These are phyloP conservation scores for Discostella stelligeroides DNA, from an alignment of 108 stramenopile species.

Conservation along the genomic window DNA sequence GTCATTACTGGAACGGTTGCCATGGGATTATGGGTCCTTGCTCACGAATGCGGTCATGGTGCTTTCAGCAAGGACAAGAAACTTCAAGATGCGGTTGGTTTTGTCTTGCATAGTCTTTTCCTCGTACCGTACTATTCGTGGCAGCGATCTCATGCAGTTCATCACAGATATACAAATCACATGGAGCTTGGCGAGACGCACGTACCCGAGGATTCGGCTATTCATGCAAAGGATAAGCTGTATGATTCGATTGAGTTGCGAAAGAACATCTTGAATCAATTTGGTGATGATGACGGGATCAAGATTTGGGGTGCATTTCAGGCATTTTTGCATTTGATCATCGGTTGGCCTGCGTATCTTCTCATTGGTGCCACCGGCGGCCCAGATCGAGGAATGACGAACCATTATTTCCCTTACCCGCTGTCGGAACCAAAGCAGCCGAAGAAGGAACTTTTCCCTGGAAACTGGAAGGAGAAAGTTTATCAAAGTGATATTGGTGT, in stretches of 20 bases:
- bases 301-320: slow-evolving; percentile 71
- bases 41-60: slow-evolving; percentile 98
- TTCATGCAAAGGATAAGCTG: slow-evolving; percentile 24
- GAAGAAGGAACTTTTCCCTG: slow-evolving; percentile 87
- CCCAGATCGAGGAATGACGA: slow-evolving; percentile 73
- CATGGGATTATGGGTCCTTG: slow-evolving; percentile 97
- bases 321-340: slow-evolving; percentile 73
- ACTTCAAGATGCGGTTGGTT: slow-evolving; percentile 94
- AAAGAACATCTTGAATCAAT: slow-evolving; percentile 45
- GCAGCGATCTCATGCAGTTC: slow-evolving; percentile 94
- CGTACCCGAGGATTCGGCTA: slow-evolving; percentile 61
- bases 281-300: slow-evolving; percentile 67
- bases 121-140: slow-evolving; percentile 97
- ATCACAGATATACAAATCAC: slow-evolving; percentile 96
- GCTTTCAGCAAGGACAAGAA: slow-evolving; percentile 89
- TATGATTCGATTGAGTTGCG: slow-evolving; percentile 54
- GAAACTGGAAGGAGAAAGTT: slow-evolving; percentile 91
- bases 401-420: slow-evolving; percentile 74
- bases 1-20: slow-evolving; percentile 86
- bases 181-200: slow-evolving; percentile 96
- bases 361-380: slow-evolving; percentile 86
- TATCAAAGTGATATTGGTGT: slow-evolving; percentile 89
- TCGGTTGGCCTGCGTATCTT: slow-evolving; percentile 89
- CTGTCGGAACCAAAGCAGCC: slow-evolving; percentile 71
- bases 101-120: slow-evolving; percentile 85